These are phyloP conservation scores for Leptographium flavum DNA, from an alignment of 2,329 filamentous ascomycete species.

Conservation along the genomic window DNA sequence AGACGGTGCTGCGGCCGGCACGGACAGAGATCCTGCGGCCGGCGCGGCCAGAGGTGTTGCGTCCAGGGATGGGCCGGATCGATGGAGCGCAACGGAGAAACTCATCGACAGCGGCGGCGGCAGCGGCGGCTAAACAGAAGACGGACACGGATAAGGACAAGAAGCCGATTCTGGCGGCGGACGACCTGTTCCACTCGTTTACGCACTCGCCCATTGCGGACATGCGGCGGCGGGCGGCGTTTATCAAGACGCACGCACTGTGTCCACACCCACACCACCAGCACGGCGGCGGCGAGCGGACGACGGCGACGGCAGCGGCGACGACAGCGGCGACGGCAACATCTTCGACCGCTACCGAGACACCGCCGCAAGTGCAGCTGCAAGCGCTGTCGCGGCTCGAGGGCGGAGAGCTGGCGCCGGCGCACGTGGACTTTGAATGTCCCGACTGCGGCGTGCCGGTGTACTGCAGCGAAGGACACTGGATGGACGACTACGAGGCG, in stretches of 20 bases:
- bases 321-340: not conserved
- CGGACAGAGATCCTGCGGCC: too few species aligned
- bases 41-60: not conserved
- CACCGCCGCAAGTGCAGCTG: not conserved
- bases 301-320: not conserved
- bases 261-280: constrained; percentile 85
- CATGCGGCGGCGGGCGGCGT: constrained; percentile 75
- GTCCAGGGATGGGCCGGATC: not conserved
- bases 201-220: constrained; percentile 76
- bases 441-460: constrained; percentile 91
- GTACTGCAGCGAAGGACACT: constrained; percentile 88
- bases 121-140: constrained; percentile 10
- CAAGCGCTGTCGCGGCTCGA: constrained; percentile 17
- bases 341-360: not conserved
- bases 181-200: constrained; percentile 90
- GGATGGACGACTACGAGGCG: constrained; percentile 87
- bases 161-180: constrained; percentile 36
- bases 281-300: constrained; percentile 43
- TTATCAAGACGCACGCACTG: constrained; percentile 84
- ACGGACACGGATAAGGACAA: not conserved
- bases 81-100: not conserved
- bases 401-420: constrained; percentile 45
- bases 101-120: not conserved
- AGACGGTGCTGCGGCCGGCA: not conserved
- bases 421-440: constrained; percentile 85